Percentiles rank a stretch among this genome's conserved stretches.
Conservation (phyloP, 257 asterid species). For the Lavandula angustifolia region DNA sequence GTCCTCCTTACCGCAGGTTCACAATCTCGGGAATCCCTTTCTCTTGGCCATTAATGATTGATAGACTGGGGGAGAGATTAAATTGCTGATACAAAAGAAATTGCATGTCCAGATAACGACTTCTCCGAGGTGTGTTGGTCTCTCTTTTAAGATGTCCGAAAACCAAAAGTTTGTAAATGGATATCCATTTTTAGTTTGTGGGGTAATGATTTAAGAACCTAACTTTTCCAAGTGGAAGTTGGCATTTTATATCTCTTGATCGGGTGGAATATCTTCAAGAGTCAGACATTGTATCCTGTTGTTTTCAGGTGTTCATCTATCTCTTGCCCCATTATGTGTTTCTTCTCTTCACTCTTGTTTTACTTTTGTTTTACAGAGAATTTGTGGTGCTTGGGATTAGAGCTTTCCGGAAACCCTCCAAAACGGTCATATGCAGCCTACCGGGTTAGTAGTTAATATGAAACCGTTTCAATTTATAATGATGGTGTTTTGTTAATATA, state of each 20-base stretch:
- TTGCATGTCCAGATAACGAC: constrained; percentile 68
- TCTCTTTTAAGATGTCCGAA: constrained; percentile 10
- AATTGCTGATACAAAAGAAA: constrained; percentile 59
- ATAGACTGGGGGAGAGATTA: constrained; percentile 63
- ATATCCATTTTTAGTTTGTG: neutral
- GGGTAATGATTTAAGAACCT: constrained; percentile 19
- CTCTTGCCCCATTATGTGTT: neutral
- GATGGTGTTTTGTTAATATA: too few species aligned
- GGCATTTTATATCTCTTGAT: constrained; percentile 64
- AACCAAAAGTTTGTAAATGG: too few species aligned
- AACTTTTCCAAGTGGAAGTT: constrained; percentile 60
- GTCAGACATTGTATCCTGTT: constrained; percentile 52
- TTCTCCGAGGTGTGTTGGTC: constrained; percentile 51
- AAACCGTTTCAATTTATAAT: too few species aligned
- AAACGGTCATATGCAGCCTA: constrained; percentile 58
- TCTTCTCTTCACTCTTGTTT: constrained; percentile 21
- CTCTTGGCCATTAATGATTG: constrained; percentile 67
- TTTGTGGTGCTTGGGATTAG: constrained; percentile 71
- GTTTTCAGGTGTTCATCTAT: constrained; percentile 52
- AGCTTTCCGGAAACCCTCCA: constrained; percentile 69
- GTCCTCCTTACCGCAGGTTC: constrained; percentile 62
- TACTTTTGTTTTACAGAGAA: constrained; percentile 48
- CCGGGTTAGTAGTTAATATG: constrained; percentile 46
- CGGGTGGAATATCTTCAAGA: constrained; percentile 70
- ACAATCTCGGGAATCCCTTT: constrained; percentile 70